These are phyloP conservation scores for Staphylotrichum longicolle DNA, from an alignment of 495 filamentous ascomycete genomes.

Conservation along the genomic window DNA sequence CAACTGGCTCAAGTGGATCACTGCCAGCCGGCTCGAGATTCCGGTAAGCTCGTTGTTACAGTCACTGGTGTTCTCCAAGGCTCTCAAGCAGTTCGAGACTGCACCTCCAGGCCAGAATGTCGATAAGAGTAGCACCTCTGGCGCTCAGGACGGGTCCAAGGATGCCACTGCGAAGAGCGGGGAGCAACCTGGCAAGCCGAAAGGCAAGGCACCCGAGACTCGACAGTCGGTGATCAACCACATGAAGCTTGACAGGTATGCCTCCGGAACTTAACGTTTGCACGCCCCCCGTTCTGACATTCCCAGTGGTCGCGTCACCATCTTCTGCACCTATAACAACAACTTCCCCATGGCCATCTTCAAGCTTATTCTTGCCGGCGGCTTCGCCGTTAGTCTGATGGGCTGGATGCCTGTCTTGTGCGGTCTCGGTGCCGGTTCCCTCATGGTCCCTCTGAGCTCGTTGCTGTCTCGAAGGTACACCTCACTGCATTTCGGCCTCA, in stretches of 20 bases:
- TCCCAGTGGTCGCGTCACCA: slow-evolving; percentile 54
- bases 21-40: slow-evolving; percentile 55
- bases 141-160: not conserved
- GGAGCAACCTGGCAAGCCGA: slow-evolving; percentile 3
- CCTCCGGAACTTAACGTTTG: not conserved
- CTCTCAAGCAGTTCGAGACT: slow-evolving; percentile 66
- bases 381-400: slow-evolving; percentile 59
- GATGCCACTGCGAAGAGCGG: not conserved
- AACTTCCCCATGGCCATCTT: slow-evolving; percentile 52
- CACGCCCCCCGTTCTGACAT: not conserved
- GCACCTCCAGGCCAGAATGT: slow-evolving; percentile 49
- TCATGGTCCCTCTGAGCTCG: slow-evolving; percentile 60
- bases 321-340: slow-evolving; percentile 59
- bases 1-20: slow-evolving; percentile 59
- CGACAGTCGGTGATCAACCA: slow-evolving; percentile 32
- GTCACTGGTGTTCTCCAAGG: slow-evolving; percentile 65
- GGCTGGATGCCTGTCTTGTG: slow-evolving; percentile 62
- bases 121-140: slow-evolving; percentile 20
- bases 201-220: slow-evolving; percentile 20
- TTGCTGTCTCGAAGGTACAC: slow-evolving; percentile 57
- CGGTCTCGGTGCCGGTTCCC: slow-evolving; percentile 54
- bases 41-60: slow-evolving; percentile 61
- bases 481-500: slow-evolving; percentile 57
- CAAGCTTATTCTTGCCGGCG: slow-evolving; percentile 55
- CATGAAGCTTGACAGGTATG: slow-evolving; percentile 47